Evolutionary conservation across 2,329 filamentous ascomycete genomes (phyloP).

Genomic region (Rhinocladiella similis): DNA sequence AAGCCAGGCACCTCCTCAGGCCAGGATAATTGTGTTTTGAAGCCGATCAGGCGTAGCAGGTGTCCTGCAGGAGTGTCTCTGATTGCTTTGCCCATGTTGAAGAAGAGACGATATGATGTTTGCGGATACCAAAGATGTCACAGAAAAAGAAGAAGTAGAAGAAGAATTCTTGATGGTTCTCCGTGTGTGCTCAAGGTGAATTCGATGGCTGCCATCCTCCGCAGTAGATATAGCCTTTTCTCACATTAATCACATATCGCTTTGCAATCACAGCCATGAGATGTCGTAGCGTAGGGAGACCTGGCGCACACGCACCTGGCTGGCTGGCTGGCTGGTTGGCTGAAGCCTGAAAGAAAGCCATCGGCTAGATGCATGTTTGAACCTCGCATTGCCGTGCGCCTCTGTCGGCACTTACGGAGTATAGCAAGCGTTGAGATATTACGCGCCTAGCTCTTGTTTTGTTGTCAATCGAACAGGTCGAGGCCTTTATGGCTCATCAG

Average conservation of each 20-base stretch:
- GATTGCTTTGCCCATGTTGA: conserved; percentile 2
- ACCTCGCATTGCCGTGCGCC: no score
- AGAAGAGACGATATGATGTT: no score
- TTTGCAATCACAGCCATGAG: no score
- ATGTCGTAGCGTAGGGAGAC: no score
- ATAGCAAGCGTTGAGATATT: no score
- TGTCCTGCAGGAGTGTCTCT: conserved; percentile 21
- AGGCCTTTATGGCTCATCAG: background rate
- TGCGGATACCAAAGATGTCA: no score
- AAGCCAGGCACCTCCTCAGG: conserved; percentile 19
- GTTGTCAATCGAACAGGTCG: background rate
- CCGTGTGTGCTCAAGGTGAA: background rate
- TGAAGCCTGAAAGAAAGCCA: background rate
- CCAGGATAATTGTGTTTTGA: conserved; percentile 13
- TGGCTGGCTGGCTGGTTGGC: background rate
- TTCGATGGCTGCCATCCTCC: background rate
- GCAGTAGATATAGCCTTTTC: background rate
- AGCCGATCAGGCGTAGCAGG: conserved; percentile 16
- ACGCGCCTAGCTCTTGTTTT: background rate
- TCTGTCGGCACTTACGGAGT: background rate
- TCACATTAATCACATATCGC: background rate
- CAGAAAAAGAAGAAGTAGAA: background rate
- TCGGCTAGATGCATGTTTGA: no score
- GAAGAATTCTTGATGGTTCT: background rate
- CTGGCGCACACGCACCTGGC: background rate